Base-by-base conservation (phyloP, 1,284 basidiomycete species). In the Trametes versicolor region DNA sequence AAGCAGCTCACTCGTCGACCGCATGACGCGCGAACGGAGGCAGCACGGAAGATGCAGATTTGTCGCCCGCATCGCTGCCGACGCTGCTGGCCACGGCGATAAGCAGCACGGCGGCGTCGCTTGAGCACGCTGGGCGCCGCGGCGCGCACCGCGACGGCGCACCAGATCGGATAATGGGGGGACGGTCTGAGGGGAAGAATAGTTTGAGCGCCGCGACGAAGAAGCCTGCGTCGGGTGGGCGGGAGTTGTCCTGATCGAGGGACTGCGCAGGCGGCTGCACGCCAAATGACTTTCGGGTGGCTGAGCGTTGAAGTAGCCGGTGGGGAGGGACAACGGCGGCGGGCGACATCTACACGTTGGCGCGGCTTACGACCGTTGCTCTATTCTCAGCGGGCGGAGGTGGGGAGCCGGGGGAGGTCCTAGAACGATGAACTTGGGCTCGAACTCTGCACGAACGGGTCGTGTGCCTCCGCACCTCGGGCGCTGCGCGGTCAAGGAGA, bases 191-290 rank as follows among this genome's bases (percentile, higher is more conserved):
- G 37, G 36, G 19, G 21, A 50, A 36, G 48, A 32, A 37, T 19
- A 34, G 27, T 23, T 51, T 43, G 49, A 21, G 47, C 53, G 53
- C 47, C 53, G 50, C 53, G 25, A 56, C 54, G 60, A 27, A 62
- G 53, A 62, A 60, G 51, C 52, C 32, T 39, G 49, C 50, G 58
- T 59, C 58, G 58, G 58, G 49, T 49, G 58, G 58, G 58, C 47
- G 58, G 50, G 53, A 27, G 23, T 17, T 27, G 58, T 25, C 58
- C 49, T 59, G 49, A 59, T 59, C 49, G 57, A 41, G 36, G 10
- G 57, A 29, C 39, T 52, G 49, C 39, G 36, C 36, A 45, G 13
- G 23, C 27, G 10, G 45, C 27, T 9, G 41, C 41, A 17, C n/a
- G 19, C 32, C 39, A 17, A 21, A 34, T 34, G 43, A 10, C 15